Evolutionary conservation across 176 grass and related monocot genomes (phyloP), one percentile per base, ranked within the genome.

Genomic region (Phoenix roebelenii): DNA sequence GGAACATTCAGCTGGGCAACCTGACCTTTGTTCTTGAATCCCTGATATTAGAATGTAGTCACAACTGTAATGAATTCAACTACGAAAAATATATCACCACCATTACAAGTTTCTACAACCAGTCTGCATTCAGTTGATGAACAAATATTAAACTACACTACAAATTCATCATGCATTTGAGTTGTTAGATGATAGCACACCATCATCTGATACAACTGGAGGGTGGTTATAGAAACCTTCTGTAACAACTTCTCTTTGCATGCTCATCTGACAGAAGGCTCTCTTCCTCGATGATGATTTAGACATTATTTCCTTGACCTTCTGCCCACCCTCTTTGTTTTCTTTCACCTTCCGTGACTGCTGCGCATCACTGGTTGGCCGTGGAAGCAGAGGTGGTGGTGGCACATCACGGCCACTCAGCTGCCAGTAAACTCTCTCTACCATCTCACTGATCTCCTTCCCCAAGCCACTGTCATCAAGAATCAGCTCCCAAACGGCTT

Each of bases 401-500:
- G 71, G 66, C 48, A 60, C 61, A 16, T 79, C 60, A 0, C 65
- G 72, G 14, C 88, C 82, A 12, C 70, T 83, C 29, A 98, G 79
- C 25, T 73, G 73, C 55, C 56, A 83, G 74, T 82, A 98, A 18
- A 91, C 93, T 80, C 72, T 88, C 73, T 92, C 93, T 30, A 98
- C 84, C 9, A 84, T 89, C 19, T 85, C 74, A 0, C 79, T 92
- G 59, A 98, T 92, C 26, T 92, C 93, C 68, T 83, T 92, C 29
- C 94, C 94, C 44, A 98, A 84, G 56, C 76, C 81, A 1, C 54
- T 79, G 17, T 68, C 74, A 48, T 85, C 84, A 3, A 90, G 77
- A 75, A 98, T 98, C 63, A 98, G 63, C 49, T 92, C 94, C 94
- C 94, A 98, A 55, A 98, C 84, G 0, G 79, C 88, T 74, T 82